Evolutionary conservation across 129 eudicot genomes (phyloP), one percentile per base, ranked within the genome.

Genomic region (Tagetes patula): DNA sequence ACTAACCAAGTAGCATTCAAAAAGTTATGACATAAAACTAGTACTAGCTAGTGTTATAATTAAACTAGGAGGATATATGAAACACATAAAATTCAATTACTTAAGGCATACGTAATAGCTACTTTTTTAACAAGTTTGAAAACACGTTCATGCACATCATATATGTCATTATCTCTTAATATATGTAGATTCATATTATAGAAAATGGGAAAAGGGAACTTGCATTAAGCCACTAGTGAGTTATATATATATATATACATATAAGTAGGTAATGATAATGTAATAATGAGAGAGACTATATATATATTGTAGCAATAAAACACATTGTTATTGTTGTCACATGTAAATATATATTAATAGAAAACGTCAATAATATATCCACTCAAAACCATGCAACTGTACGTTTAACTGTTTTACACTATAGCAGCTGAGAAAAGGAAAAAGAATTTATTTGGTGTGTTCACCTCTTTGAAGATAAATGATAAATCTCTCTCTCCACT

Each of bases 381-480:
- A 87, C 88, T 84, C 75, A 84, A 74, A 75, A 67, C 81, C 86
- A 87, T 87, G 86, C 91, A 87, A 71, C 34, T 65, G 20, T 20
- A 47, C 86, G 84, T 87, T 85, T 88, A 87, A 71, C 34, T 65
- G 20, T 20, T 60, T 54, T 8, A 60, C 42, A 6, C 27, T 32
- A 55, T 43, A 68, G 31, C 13, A 53, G 69, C 58, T 69, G 50
- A 67, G 2, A 65, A 61, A 82, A 54, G 61, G 68, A 47, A 70
- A 76, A 82, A 77, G 79, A 68, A 77, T 67, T 43, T 55, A 73
- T 76, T 72, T 58, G 76, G 76, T 82, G 39, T 76, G 52, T 64
- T 58, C 49, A 33, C 36, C 33, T 67, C n/a, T 58, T 74, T 34
- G 27, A 20, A 20, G 27, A 20, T 20, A 20, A 20, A 72, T 46